Evolutionary conservation across 352 stramenopile genomes (phyloP), one percentile per base, ranked within the genome.

Genomic region (Discostella stelligera): DNA sequence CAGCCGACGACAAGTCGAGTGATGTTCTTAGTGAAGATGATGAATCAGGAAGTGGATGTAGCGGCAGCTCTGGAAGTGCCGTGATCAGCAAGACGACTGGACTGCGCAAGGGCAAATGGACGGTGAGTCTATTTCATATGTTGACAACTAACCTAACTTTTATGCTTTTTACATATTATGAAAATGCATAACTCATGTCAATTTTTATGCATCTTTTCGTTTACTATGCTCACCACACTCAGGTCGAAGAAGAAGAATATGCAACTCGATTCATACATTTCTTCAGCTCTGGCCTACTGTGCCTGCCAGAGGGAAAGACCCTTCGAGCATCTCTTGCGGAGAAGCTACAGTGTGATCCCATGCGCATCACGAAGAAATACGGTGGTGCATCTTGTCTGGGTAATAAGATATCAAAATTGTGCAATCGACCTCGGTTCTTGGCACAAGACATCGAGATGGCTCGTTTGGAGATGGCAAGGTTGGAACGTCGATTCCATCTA

Each of bases 351-450:
- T 98, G 95, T 76, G 94, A 97, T 84, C 94, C 94, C 3, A 97
- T 97, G 94, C 79, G 95, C 4, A 97, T 98, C 59, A 97, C 94
- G 5, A 97, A 98, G 83, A 98, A 98, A 77, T 97, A 95, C 66
- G 91, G 92, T 9, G 93, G 93, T 14, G 87, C 84, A 52, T 86
- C 83, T 46, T 95, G 89, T 76, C 80, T 97, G 4, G 92, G 92
- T 3, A 94, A 95, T 73, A 68, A 82, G 39, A 85, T 83, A 14
- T 86, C 83, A 54, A 75, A 89, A 50, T 65, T 88, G 46, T 77
- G 75, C 32, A 75, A 86, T 68, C 66, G 63, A 6, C 64, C 63
- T 20, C 62, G 39, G 23, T 74, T 71, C 49, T 60, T 32, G 39
- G 14, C 25, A 2, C 46, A 76, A 37, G 81, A 89, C 27, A 59